These are phyloP conservation scores for Tetrahymena borealis DNA, from an alignment of 73 alveolate genomes.

Conservation along the genomic window DNA sequence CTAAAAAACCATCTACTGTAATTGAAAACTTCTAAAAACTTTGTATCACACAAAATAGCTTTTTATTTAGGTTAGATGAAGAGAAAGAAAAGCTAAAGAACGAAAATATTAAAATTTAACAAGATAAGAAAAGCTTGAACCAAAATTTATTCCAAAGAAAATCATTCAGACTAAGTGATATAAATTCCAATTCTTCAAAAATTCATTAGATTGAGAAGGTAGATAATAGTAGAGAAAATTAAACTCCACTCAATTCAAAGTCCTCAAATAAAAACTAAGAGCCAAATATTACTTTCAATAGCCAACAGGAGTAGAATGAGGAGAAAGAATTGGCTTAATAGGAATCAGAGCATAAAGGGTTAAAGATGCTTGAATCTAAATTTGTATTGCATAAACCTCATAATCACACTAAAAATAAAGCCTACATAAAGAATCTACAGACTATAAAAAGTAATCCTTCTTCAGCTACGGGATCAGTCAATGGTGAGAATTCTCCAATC, in stretches of 20 bases:
- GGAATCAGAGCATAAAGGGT: neutral
- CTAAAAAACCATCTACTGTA: too few relatives aligned
- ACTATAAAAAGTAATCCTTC: neutral
- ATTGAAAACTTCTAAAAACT: neutral
- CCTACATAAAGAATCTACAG: neutral
- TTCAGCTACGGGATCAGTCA: neutral
- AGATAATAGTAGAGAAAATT: too few relatives aligned
- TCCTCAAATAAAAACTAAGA: too few relatives aligned
- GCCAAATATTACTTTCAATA: too few relatives aligned
- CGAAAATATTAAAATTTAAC: neutral
- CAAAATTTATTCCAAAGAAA: neutral
- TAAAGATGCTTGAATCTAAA: neutral
- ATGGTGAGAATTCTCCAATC: neutral
- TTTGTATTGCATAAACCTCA: neutral
- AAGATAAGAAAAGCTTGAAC: neutral
- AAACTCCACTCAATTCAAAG: too few relatives aligned
- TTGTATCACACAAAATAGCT: neutral
- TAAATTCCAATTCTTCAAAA: too few relatives aligned
- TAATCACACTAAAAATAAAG: neutral
- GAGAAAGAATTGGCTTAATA: neutral
- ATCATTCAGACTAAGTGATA: too few relatives aligned
- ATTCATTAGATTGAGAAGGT: too few relatives aligned
- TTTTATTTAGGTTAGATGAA: neutral
- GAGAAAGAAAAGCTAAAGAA: neutral
- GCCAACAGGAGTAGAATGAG: neutral